phyloP scores from a whole-genome alignment of 805 yeast genomes.

The Pichia membranifaciens region DNA sequence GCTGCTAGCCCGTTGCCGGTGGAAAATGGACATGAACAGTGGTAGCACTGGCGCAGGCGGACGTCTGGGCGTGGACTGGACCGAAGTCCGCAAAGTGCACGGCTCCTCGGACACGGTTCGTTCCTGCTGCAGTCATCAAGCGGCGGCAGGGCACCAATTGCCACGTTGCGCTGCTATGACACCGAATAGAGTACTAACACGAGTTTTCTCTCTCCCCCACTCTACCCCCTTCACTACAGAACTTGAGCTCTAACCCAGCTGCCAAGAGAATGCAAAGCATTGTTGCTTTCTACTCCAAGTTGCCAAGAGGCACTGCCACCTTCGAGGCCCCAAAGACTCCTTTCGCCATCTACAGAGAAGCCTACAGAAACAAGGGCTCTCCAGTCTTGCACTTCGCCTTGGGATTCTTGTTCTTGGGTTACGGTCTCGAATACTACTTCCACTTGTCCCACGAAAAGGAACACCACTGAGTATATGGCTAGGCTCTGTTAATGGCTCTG shows the following conservation, averaged over 20 bases:
- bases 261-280: conserved; percentile 96
- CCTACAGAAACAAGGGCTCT: conserved; percentile 76
- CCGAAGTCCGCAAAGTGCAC: no score
- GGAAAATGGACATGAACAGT: no score
- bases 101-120: no score
- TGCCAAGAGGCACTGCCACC: conserved; percentile 91
- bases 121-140: no score
- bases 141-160: no score
- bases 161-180: no score
- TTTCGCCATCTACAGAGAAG: conserved; percentile 74
- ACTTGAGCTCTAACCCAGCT: conserved; percentile 91
- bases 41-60: no score
- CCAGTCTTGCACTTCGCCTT: conserved; percentile 75
- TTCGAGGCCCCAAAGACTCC: conserved; percentile 63
- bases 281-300: conserved; percentile 89
- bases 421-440: conserved; percentile 89
- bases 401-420: conserved; percentile 68
- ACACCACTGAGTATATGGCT: conserved; percentile 27
- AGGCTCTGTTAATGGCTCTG: no score
- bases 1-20: no score
- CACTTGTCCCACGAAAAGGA: conserved; percentile 66
- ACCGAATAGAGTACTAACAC: conserved; percentile 4
- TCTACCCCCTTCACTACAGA: conserved; percentile 33
- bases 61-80: no score
- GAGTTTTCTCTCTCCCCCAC: neutral